phyloP scores from a whole-genome alignment of 2,329 filamentous ascomycete genomes.

The Fusarium sp. region DNA sequence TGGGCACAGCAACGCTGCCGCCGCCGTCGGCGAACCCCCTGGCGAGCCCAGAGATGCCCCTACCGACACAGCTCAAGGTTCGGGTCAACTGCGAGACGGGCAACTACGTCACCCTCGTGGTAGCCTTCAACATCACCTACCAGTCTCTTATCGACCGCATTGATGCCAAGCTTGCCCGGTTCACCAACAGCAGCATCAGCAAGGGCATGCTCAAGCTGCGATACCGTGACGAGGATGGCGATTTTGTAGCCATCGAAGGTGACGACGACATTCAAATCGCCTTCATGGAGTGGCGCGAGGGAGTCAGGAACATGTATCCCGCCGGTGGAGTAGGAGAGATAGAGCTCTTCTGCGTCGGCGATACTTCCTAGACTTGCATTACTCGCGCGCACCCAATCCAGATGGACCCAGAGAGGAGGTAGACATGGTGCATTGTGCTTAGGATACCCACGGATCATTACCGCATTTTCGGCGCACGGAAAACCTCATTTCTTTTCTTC shows the following conservation, averaged over 20 bases:
- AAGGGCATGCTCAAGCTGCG: conserved; percentile 88
- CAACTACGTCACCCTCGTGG: conserved; percentile 95
- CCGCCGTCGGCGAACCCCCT: conserved; percentile 45
- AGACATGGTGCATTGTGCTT: conserved; percentile 47
- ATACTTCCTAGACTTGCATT: conserved; percentile 51
- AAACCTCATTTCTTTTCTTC: conserved; percentile 47
- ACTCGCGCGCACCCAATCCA: conserved; percentile 18
- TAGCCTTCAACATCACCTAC: conserved; percentile 95
- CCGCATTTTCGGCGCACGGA: conserved; percentile 53
- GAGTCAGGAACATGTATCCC: conserved; percentile 64
- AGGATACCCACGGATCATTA: conserved; percentile 51
- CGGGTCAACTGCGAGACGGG: conserved; percentile 91
- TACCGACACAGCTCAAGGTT: conserved; percentile 88
- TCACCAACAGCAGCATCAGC: conserved; percentile 87
- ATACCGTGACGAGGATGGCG: conserved; percentile 93
- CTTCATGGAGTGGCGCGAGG: conserved; percentile 94
- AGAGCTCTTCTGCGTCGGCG: conserved; percentile 84
- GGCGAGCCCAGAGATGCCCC: conserved; percentile 66
- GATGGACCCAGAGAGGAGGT: conserved; percentile 32
- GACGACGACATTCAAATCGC: conserved; percentile 98
- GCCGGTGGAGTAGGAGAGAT: conserved; percentile 88
- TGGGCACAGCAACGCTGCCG: conserved; percentile 54
- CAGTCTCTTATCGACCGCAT: conserved; percentile 95
- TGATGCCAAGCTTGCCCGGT: conserved; percentile 92
- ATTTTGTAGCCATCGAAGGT: conserved; percentile 93